Evolutionary conservation across 148 eudicot genomes (phyloP).

Genomic region (Rheum nobile): DNA sequence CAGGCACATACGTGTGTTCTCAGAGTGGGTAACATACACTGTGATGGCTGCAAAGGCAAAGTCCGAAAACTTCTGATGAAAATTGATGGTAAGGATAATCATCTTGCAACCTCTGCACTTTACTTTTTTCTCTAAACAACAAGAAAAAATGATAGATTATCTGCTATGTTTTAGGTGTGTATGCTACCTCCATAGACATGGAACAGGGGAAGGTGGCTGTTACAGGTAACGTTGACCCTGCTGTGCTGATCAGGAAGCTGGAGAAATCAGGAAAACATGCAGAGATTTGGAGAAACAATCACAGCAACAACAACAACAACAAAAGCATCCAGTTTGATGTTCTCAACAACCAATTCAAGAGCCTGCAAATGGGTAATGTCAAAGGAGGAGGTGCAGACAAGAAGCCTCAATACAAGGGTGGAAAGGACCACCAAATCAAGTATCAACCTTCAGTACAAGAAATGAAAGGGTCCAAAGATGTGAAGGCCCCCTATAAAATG

Average conservation of each 20-base stretch:
- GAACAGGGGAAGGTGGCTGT: conserved; percentile 59
- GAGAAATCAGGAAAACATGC: conserved; percentile 56
- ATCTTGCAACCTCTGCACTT: background rate
- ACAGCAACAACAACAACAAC: background rate
- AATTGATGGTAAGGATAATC: background rate
- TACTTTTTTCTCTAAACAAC: background rate
- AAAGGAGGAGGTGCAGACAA: conserved; percentile 26
- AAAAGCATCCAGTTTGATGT: background rate
- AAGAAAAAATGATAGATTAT: background rate
- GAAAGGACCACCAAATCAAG: conserved; percentile 11
- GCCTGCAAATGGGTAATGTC: conserved; percentile 27
- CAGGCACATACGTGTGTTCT: background rate
- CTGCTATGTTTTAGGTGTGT: conserved; percentile 30
- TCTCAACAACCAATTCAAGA: conserved; percentile 30
- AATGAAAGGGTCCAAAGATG: conserved; percentile 13
- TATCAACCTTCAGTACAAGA: background rate
- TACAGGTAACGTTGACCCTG: conserved; percentile 40
- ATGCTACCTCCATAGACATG: conserved; percentile 24
- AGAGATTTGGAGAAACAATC: conserved; percentile 35
- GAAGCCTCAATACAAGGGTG: conserved; percentile 22
- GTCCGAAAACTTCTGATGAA: background rate
- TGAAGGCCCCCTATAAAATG: conserved; percentile 18
- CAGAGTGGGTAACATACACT: conserved; percentile 7
- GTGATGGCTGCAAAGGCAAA: conserved; percentile 6
- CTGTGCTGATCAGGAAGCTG: conserved; percentile 38